Conservation (phyloP, 306 rosid genomes). For the Leucaena leucocephala region DNA sequence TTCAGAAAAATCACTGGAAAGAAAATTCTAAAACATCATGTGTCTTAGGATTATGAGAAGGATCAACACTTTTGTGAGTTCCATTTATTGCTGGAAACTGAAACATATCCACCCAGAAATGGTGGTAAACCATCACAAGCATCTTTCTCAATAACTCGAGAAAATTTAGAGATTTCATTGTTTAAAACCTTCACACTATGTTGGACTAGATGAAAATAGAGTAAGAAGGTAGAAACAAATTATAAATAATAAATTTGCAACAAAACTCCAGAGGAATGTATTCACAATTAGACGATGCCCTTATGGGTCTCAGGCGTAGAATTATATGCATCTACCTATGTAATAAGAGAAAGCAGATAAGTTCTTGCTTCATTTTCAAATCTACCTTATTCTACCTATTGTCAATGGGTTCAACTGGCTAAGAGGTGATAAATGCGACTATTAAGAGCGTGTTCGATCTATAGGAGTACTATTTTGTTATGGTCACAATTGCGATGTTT, state of each 20-base stretch:
- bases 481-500: no score
- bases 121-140: not conserved
- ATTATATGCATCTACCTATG: not conserved
- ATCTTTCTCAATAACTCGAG: not conserved
- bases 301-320: not conserved
- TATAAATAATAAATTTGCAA: not conserved
- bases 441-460: no score
- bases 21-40: not conserved
- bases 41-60: not conserved
- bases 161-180: not conserved
- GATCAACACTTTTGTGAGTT: not conserved
- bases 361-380: not conserved
- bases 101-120: not conserved
- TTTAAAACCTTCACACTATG: not conserved
- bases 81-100: not conserved
- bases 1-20: conserved; percentile 3
- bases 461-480: no score
- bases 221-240: not conserved
- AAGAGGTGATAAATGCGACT: no score
- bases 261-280: not conserved
- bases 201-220: conserved; percentile 11
- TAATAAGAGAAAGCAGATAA: not conserved
- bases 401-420: no score
- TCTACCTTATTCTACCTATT: no score
- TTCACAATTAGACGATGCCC: not conserved